phyloP scores from a whole-genome alignment of 148 eudicot genomes.

The Amaranthus hypochondriacus region DNA sequence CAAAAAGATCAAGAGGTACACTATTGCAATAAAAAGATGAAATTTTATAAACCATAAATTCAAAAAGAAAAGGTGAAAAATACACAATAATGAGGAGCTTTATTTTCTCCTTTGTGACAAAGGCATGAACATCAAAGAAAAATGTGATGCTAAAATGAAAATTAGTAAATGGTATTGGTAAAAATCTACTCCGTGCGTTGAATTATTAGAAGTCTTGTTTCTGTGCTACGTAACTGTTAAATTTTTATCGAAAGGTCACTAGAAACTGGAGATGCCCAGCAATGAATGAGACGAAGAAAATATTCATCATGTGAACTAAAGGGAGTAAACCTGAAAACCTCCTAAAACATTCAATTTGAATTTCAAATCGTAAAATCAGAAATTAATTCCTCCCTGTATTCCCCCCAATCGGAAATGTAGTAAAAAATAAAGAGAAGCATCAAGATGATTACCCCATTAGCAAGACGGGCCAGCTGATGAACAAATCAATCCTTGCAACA shows the following conservation, averaged over 20 bases:
- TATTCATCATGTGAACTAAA: not conserved
- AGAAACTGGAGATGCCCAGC: no score
- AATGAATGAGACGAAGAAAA: no score
- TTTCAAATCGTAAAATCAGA: slow-evolving; percentile 22
- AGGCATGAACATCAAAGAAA: slow-evolving; percentile 30
- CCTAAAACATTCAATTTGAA: slow-evolving; percentile 32
- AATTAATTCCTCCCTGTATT: slow-evolving; percentile 9
- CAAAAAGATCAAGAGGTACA: no score
- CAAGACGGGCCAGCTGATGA: slow-evolving; percentile 27
- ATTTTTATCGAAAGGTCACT: slow-evolving; percentile 5
- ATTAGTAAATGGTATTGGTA: slow-evolving; percentile 22
- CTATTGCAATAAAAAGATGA: not conserved
- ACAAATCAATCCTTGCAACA: no score
- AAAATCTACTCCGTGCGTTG: slow-evolving; percentile 30
- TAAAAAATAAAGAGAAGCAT: slow-evolving; percentile 7
- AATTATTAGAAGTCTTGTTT: slow-evolving; percentile 35
- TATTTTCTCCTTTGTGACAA: slow-evolving; percentile 27
- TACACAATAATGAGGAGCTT: slow-evolving; percentile 20
- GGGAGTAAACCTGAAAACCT: slow-evolving; percentile 38
- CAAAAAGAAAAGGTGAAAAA: slow-evolving; percentile 3
- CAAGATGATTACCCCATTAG: slow-evolving; percentile 47
- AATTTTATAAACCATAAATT: slow-evolving; percentile 14
- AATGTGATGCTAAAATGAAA: slow-evolving; percentile 17
- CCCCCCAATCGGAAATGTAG: slow-evolving; percentile 17
- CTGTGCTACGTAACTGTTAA: slow-evolving; percentile 20